A percentile compares a stretch with the other conserved stretches of the same genome.
Evolutionary conservation across 1,284 basidiomycete species (phyloP).

Genomic region (Microbotryomycetes sp.): DNA sequence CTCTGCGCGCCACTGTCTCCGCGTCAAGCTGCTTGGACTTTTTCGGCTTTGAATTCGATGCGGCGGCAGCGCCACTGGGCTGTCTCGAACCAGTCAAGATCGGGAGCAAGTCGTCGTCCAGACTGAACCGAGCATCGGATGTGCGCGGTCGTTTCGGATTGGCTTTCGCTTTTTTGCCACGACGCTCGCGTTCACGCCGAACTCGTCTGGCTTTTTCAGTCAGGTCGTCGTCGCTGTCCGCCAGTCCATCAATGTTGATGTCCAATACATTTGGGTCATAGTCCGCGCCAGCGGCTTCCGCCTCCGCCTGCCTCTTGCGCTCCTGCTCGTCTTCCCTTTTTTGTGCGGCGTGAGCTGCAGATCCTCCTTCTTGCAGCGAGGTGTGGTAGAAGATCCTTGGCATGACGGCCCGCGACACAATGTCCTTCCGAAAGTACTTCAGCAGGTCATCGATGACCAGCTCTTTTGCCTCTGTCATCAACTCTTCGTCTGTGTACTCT

Average conservation of each 20-base stretch:
- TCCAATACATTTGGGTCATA: conserved; percentile 24
- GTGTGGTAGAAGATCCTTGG: conserved; percentile 53
- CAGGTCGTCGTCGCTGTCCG: conserved; percentile 31
- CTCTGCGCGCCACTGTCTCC: background rate
- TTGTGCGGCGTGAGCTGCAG: conserved; percentile 4
- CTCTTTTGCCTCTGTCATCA: conserved; percentile 55
- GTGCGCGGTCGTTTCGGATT: background rate
- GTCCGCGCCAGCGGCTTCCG: background rate
- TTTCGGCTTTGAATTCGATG: no score
- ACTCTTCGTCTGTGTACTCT: conserved; percentile 42
- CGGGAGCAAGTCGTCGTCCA: background rate
- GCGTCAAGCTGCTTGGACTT: background rate
- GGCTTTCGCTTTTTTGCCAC: background rate
- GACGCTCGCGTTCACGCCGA: background rate
- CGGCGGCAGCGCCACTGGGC: background rate
- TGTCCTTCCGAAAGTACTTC: conserved; percentile 57
- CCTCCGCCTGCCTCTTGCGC: background rate
- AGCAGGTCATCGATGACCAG: conserved; percentile 58
- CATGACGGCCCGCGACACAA: conserved; percentile 58
- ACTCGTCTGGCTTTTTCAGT: background rate
- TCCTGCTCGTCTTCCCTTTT: background rate
- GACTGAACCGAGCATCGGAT: background rate
- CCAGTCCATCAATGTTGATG: background rate
- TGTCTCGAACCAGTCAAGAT: background rate
- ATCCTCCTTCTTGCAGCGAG: conserved; percentile 44